Evolutionary conservation across 805 yeast species (phyloP).

Genomic region (Metschnikowia lochheadii): DNA sequence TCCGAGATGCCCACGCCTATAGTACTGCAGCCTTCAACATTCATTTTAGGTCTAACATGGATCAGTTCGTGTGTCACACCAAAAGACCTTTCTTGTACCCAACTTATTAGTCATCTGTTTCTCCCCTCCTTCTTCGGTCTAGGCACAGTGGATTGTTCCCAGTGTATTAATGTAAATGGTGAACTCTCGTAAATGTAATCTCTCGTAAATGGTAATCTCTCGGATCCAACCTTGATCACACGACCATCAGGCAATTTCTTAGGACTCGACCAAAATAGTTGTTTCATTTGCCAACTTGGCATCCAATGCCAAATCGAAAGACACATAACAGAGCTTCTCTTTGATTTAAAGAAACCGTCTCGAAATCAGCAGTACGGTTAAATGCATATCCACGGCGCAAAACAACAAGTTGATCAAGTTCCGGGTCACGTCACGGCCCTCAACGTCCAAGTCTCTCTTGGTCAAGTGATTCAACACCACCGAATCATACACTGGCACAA

Average conservation of each 20-base stretch:
- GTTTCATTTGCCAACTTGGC: constrained; percentile 85
- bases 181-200: too few species aligned
- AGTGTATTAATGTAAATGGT: too few species aligned
- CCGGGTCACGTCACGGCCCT: constrained; percentile 98
- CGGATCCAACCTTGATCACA: constrained; percentile 88
- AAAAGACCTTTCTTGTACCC: too few species aligned
- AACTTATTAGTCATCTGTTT: too few species aligned
- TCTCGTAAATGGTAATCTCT: too few species aligned
- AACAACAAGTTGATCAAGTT: constrained; percentile 82
- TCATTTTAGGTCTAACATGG: too few species aligned
- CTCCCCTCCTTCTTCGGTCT: too few species aligned
- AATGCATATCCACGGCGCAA: constrained; percentile 97
- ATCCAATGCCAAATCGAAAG: constrained; percentile 90
- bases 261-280: constrained; percentile 86
- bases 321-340: constrained; percentile 92
- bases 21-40: too few species aligned
- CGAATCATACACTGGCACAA: constrained; percentile 96
- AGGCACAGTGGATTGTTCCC: too few species aligned
- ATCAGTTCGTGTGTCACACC: too few species aligned
- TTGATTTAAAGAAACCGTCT: constrained; percentile 96
- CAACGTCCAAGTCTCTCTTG: constrained; percentile 88
- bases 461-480: constrained; percentile 95
- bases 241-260: constrained; percentile 97
- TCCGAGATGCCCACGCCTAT: too few species aligned
- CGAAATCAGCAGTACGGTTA: constrained; percentile 97